Base-by-base conservation (phyloP, 169 alveolate genomes). In the Theileria sp. region DNA sequence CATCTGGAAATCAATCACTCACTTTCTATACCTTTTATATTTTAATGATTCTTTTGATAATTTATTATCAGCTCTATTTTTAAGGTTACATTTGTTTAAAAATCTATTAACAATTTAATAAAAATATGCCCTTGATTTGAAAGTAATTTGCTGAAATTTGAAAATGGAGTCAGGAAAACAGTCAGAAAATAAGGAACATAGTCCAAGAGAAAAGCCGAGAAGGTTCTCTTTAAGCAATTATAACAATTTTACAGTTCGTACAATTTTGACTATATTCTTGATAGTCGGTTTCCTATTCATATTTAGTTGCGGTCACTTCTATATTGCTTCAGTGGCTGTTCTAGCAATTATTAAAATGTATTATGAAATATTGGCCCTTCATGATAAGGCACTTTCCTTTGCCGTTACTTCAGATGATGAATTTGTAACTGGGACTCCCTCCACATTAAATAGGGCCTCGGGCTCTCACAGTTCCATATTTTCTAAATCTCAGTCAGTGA, bases 361-460 rank as follows among this genome's bases (percentile, higher is more conserved):
- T 51, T 83, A 83, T 50, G 89, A 83, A 67, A n/a, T 83, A 56
- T 54, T 77, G 36, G 13, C 34, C 21, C 68, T 77, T n/a, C 79
- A 83, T 23, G 86, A 83, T 67, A 76, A 70, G 75, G 67, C 74
- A 10, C 49, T 83, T 17, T 19, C 21, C 17, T 69, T 69, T 60
- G 77, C 77, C 9, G 67, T 25, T 0, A 69, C 65, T 3, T 69
- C 77, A 26, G 77, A 69, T 28, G 77, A 69, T n/a, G 77, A 69
- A 23, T 60, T 25, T 60, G 36, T 25, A 3, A 21, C 28, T 38
- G 32, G 26, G 72, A 64, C 72, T n/a, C 72, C 72, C 72, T 64
- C 72, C 13, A n/a, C 38, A 3, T 0, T 15, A 19, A 64, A 19
- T 15, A 64, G 38, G 2, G 6, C 23, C 9, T 64, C 54, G 8